Evolutionary conservation across 441 rosid genomes (phyloP).

Genomic region (Metrosideros polymorpha): DNA sequence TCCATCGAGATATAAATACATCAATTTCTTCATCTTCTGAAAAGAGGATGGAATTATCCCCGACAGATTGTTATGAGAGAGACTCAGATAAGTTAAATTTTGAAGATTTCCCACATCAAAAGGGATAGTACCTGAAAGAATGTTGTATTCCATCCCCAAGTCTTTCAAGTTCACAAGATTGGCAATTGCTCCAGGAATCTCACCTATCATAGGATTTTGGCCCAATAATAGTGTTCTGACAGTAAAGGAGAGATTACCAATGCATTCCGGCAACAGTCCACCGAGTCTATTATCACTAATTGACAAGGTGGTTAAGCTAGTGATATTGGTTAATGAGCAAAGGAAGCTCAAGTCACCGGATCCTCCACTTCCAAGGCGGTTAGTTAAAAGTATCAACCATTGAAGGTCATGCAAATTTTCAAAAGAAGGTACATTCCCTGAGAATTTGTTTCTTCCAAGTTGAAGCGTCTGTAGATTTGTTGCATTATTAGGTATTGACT

Average conservation of each 20-base stretch:
- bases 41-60: background rate
- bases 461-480: background rate
- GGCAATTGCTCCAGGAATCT: background rate
- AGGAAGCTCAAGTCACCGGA: background rate
- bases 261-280: background rate
- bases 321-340: background rate
- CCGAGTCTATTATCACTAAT: rapidly evolving
- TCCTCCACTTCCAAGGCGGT: background rate
- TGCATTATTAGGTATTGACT: background rate
- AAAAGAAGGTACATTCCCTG: background rate
- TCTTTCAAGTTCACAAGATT: background rate
- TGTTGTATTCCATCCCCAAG: rapidly evolving
- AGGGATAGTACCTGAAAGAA: background rate
- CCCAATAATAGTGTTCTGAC: rapidly evolving
- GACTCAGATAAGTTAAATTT: rapidly evolving
- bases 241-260: rapidly evolving
- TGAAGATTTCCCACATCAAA: background rate
- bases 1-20: rapidly evolving
- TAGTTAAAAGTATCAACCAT: rapidly evolving
- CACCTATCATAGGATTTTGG: rapidly evolving
- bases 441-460: background rate
- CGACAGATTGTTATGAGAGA: background rate
- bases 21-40: background rate
- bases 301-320: rapidly evolving
- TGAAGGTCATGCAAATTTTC: background rate